Evolutionary conservation across 192 early-diverging fungal genomes (phyloP).

Genomic region (Backusella morwellensis): DNA sequence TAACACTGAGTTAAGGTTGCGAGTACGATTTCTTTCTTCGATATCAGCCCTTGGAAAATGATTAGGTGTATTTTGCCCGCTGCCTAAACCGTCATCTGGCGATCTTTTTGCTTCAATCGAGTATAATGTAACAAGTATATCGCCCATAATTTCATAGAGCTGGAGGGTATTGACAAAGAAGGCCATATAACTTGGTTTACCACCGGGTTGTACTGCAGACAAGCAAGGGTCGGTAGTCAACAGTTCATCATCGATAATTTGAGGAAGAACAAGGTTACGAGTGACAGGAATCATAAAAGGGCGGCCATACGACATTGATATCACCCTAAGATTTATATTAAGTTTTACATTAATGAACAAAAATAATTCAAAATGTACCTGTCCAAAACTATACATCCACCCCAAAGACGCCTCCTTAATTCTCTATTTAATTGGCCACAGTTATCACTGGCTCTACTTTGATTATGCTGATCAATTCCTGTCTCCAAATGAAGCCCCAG

Average conservation of each 20-base stretch:
- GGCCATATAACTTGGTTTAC: slow-evolving; percentile 14
- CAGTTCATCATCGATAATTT: slow-evolving; percentile 17
- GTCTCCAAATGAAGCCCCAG: slow-evolving; percentile 14
- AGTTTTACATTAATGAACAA: neutral
- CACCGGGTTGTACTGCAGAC: slow-evolving; percentile 1
- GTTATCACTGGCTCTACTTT: neutral
- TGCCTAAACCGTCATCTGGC: neutral
- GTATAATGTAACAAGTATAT: slow-evolving; percentile 10
- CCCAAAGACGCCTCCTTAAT: slow-evolving; percentile 9
- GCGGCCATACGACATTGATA: slow-evolving; percentile 17
- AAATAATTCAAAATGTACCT: neutral
- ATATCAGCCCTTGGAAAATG: slow-evolving; percentile 2
- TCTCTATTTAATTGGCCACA: slow-evolving; percentile 7
- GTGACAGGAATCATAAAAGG: slow-evolving; percentile 18
- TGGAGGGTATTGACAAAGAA: slow-evolving; percentile 18
- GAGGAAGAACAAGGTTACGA: slow-evolving; percentile 5
- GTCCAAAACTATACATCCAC: slow-evolving; percentile 13
- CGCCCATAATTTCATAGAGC: slow-evolving; percentile 20
- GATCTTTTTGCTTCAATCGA: slow-evolving; percentile 4
- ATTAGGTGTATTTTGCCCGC: neutral
- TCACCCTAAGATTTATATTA: neutral
- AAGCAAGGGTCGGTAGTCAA: neutral
- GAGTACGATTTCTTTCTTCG: slow-evolving; percentile 8
- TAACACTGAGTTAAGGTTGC: slow-evolving; percentile 3
- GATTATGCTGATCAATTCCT: neutral